Evolutionary conservation across 2,329 filamentous ascomycete species (phyloP), one percentile per base, ranked within the genome.

Genomic region (Aureobasidium pullulans): DNA sequence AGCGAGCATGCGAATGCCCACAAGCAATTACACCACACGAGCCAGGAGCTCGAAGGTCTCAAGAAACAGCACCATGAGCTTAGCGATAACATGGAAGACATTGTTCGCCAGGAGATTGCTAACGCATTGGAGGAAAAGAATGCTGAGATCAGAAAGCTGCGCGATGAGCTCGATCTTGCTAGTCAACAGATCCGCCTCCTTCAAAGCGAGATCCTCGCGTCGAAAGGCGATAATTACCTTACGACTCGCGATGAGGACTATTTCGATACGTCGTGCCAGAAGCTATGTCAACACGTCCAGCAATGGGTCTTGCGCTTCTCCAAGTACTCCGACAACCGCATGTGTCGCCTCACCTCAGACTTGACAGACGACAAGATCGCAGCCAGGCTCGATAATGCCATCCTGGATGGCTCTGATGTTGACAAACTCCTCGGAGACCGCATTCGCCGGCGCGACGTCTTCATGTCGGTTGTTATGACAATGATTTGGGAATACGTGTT

Each of bases 401-500:
- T 99, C 57, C 82, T 99, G 29, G 95, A 99, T 74, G 94, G 93
- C 63, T 90, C 90, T 47, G 92, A 97, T 70, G 91, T 96, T 63
- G 91, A 97, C 73, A 78, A 80, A 60, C 94, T 96, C 69, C 85
- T 99, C 50, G 83, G 83, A 65, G 93, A 99, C 72, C 89, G 95
- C 40, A 88, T 96, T 58, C 86, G 84, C 68, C 87, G 94, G 62
- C 86, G 93, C 62, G 93, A 97, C 72, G 86, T 97, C 61, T 96
- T 99, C 80, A 96, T 97, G 90, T 94, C 91, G 39, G 91, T 99
- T 73, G 90, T 93, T 59, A 97, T 97, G 92, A 94, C 89, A 62
- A 96, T 99, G 91, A 86, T 99, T 54, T 99, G 92, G 92, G 94
- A 99, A 74, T 96, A 95, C 70, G 87, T 99, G 71, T 99, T 99